phyloP scores from a whole-genome alignment of 2,329 filamentous ascomycete genomes.

The Hansfordia pulvinata region DNA sequence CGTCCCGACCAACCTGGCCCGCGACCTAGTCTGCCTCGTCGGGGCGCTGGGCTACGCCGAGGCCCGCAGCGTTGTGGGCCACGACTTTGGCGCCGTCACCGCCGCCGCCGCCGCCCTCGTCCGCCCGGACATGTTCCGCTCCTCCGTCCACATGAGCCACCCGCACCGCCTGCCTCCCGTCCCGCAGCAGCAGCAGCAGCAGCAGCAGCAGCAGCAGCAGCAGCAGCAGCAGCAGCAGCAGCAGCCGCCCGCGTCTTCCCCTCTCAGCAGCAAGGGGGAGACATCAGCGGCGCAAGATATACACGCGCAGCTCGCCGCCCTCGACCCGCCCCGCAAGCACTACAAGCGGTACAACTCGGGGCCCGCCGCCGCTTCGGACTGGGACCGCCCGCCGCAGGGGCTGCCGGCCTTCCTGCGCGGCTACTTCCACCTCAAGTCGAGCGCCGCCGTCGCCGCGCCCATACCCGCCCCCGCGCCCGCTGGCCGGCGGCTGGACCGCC shows the following conservation, averaged over 20 bases:
- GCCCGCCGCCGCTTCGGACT: conserved; percentile 32
- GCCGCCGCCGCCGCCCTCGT: conserved; percentile 45
- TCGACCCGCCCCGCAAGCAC: conserved; percentile 47
- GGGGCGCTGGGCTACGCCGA: conserved; percentile 44
- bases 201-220: too few species aligned
- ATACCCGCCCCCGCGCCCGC: too few species aligned
- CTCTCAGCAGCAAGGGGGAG: neutral
- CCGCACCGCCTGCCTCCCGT: conserved; percentile 40
- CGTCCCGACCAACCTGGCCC: conserved; percentile 41
- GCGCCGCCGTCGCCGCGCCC: too few species aligned
- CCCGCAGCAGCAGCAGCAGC: too few species aligned
- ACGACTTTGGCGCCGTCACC: conserved; percentile 53
- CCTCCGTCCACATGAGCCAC: conserved; percentile 50
- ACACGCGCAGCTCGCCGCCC: conserved; percentile 37
- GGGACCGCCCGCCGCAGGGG: conserved; percentile 15
- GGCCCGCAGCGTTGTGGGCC: conserved; percentile 47
- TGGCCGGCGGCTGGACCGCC: conserved; percentile 43
- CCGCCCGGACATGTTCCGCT: conserved; percentile 50
- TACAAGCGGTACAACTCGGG: conserved; percentile 56
- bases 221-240: too few species aligned
- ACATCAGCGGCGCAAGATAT: conserved; percentile 28
- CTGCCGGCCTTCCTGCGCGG: conserved; percentile 48
- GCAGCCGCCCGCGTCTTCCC: too few species aligned
- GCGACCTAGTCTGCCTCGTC: conserved; percentile 48
- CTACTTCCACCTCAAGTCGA: conserved; percentile 56